Evolutionary conservation across 2,329 filamentous ascomycete genomes (phyloP).

Genomic region (Fusarium sp.): DNA sequence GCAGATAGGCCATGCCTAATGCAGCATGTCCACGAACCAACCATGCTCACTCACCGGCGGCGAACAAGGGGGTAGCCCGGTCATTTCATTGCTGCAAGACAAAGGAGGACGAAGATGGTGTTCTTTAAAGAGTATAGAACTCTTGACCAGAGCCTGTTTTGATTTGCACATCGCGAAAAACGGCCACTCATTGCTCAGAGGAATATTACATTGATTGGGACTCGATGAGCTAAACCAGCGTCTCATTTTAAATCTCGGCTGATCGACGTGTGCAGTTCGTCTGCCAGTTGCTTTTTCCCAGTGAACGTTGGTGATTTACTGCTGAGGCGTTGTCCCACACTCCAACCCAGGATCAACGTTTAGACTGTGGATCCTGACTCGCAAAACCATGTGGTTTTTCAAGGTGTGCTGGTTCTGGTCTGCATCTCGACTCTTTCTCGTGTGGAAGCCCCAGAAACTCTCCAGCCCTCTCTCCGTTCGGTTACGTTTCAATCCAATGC

Average conservation of each 20-base stretch:
- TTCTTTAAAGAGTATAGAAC: not conserved
- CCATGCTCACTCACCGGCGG: slow-evolving; percentile 36
- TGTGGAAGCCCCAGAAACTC: slow-evolving; percentile 24
- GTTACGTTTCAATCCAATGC: slow-evolving; percentile 3
- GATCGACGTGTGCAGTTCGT: slow-evolving; percentile 15
- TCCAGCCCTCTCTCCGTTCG: slow-evolving; percentile 2
- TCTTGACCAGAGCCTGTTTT: not conserved
- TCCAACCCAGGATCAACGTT: slow-evolving; percentile 13
- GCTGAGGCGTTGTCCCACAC: slow-evolving; percentile 2
- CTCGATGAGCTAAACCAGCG: not conserved
- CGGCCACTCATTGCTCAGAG: not conserved
- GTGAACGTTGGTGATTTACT: not conserved
- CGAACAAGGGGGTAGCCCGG: slow-evolving; percentile 12
- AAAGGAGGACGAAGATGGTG: slow-evolving; percentile 9
- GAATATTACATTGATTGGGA: not conserved
- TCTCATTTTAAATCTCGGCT: slow-evolving; percentile 22
- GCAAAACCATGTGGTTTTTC: slow-evolving; percentile 38
- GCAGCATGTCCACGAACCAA: slow-evolving; percentile 43
- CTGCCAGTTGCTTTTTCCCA: slow-evolving; percentile 10
- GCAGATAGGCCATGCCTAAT: slow-evolving; percentile 41
- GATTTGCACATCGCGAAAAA: slow-evolving; percentile 1
- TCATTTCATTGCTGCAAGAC: slow-evolving; percentile 20
- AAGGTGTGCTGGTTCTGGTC: not conserved
- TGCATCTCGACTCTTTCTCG: not conserved
- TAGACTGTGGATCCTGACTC: slow-evolving; percentile 37